Conservation (phyloP, 2,329 filamentous ascomycete genomes). For the Balansia obtecta region DNA sequence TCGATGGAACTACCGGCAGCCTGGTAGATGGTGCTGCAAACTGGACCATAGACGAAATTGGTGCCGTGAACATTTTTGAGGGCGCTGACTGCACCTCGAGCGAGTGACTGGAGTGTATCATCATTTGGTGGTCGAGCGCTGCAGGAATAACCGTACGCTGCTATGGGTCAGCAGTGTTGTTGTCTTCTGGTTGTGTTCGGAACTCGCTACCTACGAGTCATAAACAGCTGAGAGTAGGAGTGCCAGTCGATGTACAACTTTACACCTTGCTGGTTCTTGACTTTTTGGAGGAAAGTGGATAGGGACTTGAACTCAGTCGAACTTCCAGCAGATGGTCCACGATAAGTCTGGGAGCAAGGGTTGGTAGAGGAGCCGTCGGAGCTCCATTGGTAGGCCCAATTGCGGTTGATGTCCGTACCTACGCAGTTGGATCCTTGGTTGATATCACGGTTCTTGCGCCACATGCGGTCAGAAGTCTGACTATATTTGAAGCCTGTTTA, state of each 20-base stretch:
- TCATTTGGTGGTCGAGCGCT: slow-evolving; percentile 31
- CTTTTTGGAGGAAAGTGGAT: slow-evolving; percentile 20
- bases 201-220: slow-evolving; percentile 39
- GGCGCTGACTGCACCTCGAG: slow-evolving; percentile 34
- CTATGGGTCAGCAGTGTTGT: neutral
- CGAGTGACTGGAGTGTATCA: slow-evolving; percentile 34
- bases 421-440: slow-evolving; percentile 28
- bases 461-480: slow-evolving; percentile 43
- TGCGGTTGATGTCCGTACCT: slow-evolving; percentile 46
- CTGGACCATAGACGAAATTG: slow-evolving; percentile 32
- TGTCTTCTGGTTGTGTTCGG: neutral
- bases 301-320: slow-evolving; percentile 40
- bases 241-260: slow-evolving; percentile 55
- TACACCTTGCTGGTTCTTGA: slow-evolving; percentile 31
- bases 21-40: slow-evolving; percentile 50
- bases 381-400: slow-evolving; percentile 45
- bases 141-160: slow-evolving; percentile 48
- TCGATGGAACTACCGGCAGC: slow-evolving; percentile 35
- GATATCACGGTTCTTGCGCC: slow-evolving; percentile 47
- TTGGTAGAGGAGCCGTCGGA: slow-evolving; percentile 34
- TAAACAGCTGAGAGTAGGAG: slow-evolving; percentile 48
- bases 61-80: slow-evolving; percentile 31
- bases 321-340: slow-evolving; percentile 29
- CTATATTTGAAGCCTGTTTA: slow-evolving; percentile 44
- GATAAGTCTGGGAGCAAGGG: slow-evolving; percentile 38